Conservation (phyloP, 352 stramenopile species). For the Globisporangium okanoganense region DNA sequence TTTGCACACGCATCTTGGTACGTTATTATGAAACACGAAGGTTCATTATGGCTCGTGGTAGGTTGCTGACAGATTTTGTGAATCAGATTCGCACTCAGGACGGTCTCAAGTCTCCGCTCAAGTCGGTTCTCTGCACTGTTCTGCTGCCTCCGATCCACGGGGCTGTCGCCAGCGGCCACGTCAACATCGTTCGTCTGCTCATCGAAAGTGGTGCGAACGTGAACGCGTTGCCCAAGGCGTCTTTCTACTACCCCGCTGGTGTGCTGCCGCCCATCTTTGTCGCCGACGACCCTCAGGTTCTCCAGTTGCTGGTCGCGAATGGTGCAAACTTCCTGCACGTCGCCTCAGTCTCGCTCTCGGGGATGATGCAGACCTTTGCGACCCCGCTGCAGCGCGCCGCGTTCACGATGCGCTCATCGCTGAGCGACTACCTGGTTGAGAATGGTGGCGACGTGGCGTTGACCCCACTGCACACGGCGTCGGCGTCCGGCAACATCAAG, state of each 20-base stretch:
- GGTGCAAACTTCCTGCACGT: constrained; percentile 73
- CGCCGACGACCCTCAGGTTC: constrained; percentile 65
- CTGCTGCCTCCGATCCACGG: constrained; percentile 66
- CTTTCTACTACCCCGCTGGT: constrained; percentile 59
- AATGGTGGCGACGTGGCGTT: constrained; percentile 69
- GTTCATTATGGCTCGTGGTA: not conserved
- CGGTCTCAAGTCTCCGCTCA: constrained; percentile 42
- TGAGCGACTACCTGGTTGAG: constrained; percentile 63
- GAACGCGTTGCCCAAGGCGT: constrained; percentile 53
- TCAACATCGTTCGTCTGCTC: constrained; percentile 56
- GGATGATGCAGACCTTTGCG: constrained; percentile 35
- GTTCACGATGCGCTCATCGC: constrained; percentile 55
- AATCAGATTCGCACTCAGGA: constrained; percentile 57
- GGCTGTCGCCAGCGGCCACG: constrained; percentile 56
- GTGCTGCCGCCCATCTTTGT: constrained; percentile 72
- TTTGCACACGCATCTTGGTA: constrained; percentile 58
- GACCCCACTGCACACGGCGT: constrained; percentile 69
- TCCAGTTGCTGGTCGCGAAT: constrained; percentile 54
- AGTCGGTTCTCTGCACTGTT: constrained; percentile 52
- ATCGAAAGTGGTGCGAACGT: constrained; percentile 55
- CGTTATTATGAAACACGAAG: not conserved
- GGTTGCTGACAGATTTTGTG: not conserved
- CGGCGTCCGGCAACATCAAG: constrained; percentile 41
- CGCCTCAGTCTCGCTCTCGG: constrained; percentile 35
- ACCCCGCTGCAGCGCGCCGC: constrained; percentile 61